phyloP scores from a whole-genome alignment of 2,329 filamentous ascomycete genomes.

The Pseudogymnoascus sp. region DNA sequence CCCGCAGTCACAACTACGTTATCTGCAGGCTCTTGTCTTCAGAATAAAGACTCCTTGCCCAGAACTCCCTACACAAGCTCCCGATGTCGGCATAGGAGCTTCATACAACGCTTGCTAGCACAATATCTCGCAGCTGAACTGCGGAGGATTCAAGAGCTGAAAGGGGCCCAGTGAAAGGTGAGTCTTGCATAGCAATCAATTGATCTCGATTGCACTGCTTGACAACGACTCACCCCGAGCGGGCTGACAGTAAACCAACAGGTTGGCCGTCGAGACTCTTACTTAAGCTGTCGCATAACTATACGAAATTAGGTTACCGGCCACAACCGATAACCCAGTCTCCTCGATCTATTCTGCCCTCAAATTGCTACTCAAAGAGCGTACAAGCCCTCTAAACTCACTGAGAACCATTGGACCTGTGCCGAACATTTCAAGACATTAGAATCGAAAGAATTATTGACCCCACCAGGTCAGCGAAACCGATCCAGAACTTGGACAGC shows the following conservation, averaged over 20 bases:
- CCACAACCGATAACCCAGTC: conserved; percentile 2
- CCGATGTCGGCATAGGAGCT: conserved; percentile 6
- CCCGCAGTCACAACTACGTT: not conserved
- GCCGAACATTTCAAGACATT: not conserved
- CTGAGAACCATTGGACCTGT: not conserved
- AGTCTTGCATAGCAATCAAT: conserved; percentile 4
- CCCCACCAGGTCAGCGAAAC: conserved; percentile 2
- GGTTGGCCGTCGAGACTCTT: conserved; percentile 4
- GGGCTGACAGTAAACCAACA: not conserved
- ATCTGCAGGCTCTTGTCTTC: not conserved
- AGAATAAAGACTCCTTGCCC: not conserved
- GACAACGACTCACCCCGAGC: not conserved
- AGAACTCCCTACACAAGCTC: not conserved
- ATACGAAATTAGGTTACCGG: conserved; percentile 7
- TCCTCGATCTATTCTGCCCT: not conserved
- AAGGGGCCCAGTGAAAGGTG: conserved; percentile 7
- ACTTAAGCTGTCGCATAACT: conserved; percentile 3
- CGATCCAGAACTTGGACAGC: not conserved
- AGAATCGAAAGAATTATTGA: not conserved
- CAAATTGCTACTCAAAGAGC: not conserved
- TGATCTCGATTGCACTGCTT: not conserved
- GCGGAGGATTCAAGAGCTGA: conserved; percentile 6
- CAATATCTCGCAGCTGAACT: conserved; percentile 4
- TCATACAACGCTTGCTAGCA: conserved; percentile 7
- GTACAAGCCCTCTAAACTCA: not conserved